Evolutionary conservation across 495 filamentous ascomycete species (phyloP).

Genomic region (Hypoxylon intermedium): DNA sequence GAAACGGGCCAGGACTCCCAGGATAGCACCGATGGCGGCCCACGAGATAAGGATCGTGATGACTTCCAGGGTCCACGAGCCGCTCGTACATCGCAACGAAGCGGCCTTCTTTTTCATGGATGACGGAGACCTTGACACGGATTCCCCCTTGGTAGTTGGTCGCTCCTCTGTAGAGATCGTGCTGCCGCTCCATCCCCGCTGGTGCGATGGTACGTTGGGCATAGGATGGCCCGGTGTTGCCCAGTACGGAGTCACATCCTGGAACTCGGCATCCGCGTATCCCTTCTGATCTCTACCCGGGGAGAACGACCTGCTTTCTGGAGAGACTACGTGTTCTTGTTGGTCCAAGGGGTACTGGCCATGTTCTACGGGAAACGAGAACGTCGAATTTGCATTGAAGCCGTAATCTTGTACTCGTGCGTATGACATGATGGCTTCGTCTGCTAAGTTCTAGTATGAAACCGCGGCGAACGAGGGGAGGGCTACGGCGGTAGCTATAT

Average conservation of each 20-base stretch:
- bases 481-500: no score
- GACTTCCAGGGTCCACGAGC: slow-evolving; percentile 36
- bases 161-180: slow-evolving; percentile 9
- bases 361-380: slow-evolving; percentile 1
- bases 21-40: slow-evolving; percentile 41
- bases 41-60: slow-evolving; percentile 25
- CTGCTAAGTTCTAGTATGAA: neutral
- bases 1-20: slow-evolving; percentile 48
- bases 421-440: neutral
- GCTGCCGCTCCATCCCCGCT: slow-evolving; percentile 21
- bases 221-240: neutral
- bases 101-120: neutral
- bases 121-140: neutral
- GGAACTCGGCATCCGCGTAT: neutral
- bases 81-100: neutral
- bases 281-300: slow-evolving; percentile 23
- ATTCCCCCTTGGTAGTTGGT: neutral
- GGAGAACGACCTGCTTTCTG: slow-evolving; percentile 25
- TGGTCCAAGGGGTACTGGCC: neutral
- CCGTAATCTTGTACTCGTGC: neutral
- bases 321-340: neutral
- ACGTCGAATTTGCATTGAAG: neutral
- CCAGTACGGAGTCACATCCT: neutral
- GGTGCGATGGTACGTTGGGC: slow-evolving; percentile 8
- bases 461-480: neutral